Base-by-base conservation (phyloP, 2,329 filamentous ascomycete species). In the Claviceps citrina region DNA sequence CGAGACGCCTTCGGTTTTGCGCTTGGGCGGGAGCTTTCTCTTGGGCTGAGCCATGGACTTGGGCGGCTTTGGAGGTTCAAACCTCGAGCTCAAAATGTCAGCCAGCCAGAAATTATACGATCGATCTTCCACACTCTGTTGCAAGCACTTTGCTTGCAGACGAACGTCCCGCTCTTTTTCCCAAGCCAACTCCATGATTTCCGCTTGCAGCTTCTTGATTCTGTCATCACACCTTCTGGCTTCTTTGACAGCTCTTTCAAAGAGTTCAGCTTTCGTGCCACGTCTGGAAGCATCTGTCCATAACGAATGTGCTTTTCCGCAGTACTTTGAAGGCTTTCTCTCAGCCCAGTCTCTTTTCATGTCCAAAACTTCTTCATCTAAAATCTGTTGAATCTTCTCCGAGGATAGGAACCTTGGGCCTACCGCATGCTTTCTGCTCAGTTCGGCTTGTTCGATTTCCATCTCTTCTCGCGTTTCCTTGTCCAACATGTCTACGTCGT, bases 51-150 rank as follows among this genome's bases (percentile, higher is more conserved):
- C 43, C 13, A 50, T 46, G 9, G 52, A 52, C 38, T 61, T 65
- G 3, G 62, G 46, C 10, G 52, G 53, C 38, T 61, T 65, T 3
- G 61, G 55, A 0, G 67, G 65, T 35, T 59, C 58, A 12, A 42
- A 33, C 5, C 59, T 62, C 15, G 61, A 61, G 30, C 58, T 56
- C 4, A 77, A 58, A 19, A 71, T 48, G 6, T 54, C 47, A n/a
- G 71, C 60, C 3, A 63, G 53, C 71, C 72, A 79, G 7, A 53
- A 50, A 7, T 67, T 54, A 30, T 71, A 57, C 49, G 78, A 63
- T 36, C 71, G 70, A 40, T 81, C 70, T 27, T 73, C 68, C 1
- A 94, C 59, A 3, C 68, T 84, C 4, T 65, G 61, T 43, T 89
- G 76, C 40, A 93, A 61, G 27, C 61, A 68, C 9, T 61, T 57